Percentiles rank a stretch among this genome's conserved stretches.
These are phyloP conservation scores for Eurotiales sp. DNA, from an alignment of 2,329 filamentous ascomycete species.

Conservation along the genomic window DNA sequence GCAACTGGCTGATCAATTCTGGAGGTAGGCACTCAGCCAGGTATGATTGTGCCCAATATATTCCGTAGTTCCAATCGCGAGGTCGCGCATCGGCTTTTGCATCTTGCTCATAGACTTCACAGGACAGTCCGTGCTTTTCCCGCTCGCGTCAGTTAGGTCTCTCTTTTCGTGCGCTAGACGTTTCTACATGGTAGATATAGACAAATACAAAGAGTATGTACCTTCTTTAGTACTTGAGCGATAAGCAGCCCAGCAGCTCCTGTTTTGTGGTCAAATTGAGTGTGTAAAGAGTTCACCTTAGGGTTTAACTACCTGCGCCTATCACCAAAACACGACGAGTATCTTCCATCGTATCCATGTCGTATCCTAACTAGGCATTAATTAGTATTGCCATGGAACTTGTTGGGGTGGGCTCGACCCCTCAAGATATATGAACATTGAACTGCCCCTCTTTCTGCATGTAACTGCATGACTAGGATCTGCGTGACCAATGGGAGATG, in stretches of 20 bases:
- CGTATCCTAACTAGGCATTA: no score
- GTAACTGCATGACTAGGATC: no score
- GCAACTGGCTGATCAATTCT: slow-evolving; percentile 21
- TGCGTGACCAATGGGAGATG: no score
- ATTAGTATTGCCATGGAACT: no score
- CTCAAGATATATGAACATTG: no score
- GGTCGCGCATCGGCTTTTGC: slow-evolving; percentile 21
- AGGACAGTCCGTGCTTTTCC: slow-evolving; percentile 21
- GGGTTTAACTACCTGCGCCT: slow-evolving; percentile 13
- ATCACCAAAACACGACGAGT: slow-evolving; percentile 8
- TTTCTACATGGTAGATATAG: background rate
- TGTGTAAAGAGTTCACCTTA: no score
- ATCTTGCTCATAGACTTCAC: slow-evolving; percentile 31
- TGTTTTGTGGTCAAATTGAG: background rate
- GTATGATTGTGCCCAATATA: slow-evolving; percentile 31
- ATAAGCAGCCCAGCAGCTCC: slow-evolving; percentile 15
- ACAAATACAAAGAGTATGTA: background rate
- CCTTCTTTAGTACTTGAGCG: slow-evolving; percentile 16
- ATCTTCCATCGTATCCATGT: background rate
- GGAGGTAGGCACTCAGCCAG: slow-evolving; percentile 27
- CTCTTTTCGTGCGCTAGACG: background rate
- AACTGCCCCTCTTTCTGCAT: no score
- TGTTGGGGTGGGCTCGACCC: no score
- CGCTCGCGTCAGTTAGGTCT: background rate
- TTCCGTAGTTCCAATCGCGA: slow-evolving; percentile 32